phyloP scores from a whole-genome alignment of 2,329 filamentous ascomycete genomes.

The Colletotrichum noveboracense region DNA sequence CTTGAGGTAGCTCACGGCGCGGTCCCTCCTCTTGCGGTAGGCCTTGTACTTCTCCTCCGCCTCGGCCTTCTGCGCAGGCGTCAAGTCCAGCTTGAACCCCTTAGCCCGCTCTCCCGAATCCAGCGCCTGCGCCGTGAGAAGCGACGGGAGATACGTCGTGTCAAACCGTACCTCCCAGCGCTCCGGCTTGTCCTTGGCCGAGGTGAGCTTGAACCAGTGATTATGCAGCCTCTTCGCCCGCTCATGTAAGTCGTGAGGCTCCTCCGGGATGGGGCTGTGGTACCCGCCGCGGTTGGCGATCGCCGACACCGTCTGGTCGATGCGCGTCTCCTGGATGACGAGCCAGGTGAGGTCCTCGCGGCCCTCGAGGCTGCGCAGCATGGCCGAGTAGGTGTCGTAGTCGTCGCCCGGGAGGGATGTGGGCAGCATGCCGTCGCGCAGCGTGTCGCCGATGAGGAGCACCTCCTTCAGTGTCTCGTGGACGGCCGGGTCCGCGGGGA shows the following conservation, averaged over 20 bases:
- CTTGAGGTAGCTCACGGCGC: constrained; percentile 13
- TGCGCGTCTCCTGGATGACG: constrained; percentile 6
- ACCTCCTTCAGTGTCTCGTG: neutral
- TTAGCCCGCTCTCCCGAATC: neutral
- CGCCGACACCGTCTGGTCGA: constrained; percentile 4
- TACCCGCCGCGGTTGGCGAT: constrained; percentile 13
- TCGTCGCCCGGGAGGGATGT: constrained; percentile 8
- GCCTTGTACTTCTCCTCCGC: constrained; percentile 13
- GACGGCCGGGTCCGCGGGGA: constrained; percentile 3
- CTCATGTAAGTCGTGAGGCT: constrained; percentile 12
- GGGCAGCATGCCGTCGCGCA: constrained; percentile 15
- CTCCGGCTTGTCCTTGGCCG: constrained; percentile 3
- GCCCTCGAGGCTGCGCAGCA: constrained; percentile 16
- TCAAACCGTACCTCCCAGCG: constrained; percentile 7
- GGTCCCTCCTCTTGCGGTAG: constrained; percentile 14
- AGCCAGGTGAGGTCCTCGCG: constrained; percentile 14
- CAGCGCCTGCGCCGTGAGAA: neutral
- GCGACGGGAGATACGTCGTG: neutral
- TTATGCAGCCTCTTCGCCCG: neutral
- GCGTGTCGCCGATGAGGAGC: constrained; percentile 14
- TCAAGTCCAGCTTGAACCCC: neutral
- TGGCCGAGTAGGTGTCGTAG: constrained; percentile 3
- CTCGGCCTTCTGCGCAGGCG: neutral
- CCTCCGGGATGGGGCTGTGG: constrained; percentile 11
- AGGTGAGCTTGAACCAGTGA: constrained; percentile 1